A percentile compares a stretch with the other conserved stretches of the same genome.
These are phyloP conservation scores for Cladosporium phlei DNA, from an alignment of 2,329 filamentous ascomycete species.

Conservation along the genomic window DNA sequence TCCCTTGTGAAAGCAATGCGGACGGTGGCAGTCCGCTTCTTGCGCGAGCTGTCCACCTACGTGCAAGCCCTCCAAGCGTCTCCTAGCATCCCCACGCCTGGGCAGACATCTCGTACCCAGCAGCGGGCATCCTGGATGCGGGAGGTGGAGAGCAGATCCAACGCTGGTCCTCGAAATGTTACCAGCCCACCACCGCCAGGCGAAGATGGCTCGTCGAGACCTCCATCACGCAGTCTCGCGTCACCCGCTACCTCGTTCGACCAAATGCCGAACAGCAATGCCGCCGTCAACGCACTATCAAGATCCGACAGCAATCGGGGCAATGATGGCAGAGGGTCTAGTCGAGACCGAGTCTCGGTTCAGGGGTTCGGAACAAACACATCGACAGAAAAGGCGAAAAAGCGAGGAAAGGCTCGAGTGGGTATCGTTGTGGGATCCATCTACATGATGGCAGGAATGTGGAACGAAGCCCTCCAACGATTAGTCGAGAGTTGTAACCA, in stretches of 20 bases:
- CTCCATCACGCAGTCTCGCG: constrained; percentile 22
- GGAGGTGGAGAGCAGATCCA: constrained; percentile 6
- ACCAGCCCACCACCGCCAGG: constrained; percentile 18
- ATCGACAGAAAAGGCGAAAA: constrained; percentile 58
- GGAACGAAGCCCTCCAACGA: constrained; percentile 81
- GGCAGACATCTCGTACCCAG: constrained; percentile 38
- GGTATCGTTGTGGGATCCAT: constrained; percentile 77
- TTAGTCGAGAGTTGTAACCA: constrained; percentile 73
- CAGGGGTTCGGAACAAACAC: constrained; percentile 60
- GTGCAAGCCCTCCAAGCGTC: constrained; percentile 46
- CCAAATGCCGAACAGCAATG: constrained; percentile 45
- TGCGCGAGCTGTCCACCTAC: constrained; percentile 45
- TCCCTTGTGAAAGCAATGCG: constrained; percentile 43
- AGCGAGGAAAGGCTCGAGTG: constrained; percentile 74
- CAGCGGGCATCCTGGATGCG: constrained; percentile 30
- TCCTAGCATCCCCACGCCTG: constrained; percentile 73
- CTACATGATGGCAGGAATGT: constrained; percentile 83
- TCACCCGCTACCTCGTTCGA: constrained; percentile 52
- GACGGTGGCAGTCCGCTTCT: constrained; percentile 40
- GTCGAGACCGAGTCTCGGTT: constrained; percentile 56
- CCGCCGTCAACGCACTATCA: constrained; percentile 33
- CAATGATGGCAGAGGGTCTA: constrained; percentile 19
- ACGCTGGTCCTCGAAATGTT: constrained; percentile 17
- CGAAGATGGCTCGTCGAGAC: constrained; percentile 21
- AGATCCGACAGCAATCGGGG: constrained; percentile 33